Conservation (phyloP, 1,284 basidiomycete species). For the Sporisorium graminicola region DNA sequence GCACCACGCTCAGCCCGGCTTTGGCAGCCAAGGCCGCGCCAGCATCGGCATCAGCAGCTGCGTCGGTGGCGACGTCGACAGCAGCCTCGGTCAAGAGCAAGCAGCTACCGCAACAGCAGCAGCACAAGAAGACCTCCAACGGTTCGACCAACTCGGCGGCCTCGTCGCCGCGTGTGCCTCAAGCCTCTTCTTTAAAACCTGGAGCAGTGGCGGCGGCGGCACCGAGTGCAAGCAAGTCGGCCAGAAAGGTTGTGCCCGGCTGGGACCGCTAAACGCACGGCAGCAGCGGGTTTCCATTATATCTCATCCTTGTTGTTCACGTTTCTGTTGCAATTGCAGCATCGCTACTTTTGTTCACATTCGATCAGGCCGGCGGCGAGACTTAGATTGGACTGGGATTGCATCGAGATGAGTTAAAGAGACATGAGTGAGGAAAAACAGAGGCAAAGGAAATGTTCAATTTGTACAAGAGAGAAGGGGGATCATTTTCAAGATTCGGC, state of each 20-base stretch:
- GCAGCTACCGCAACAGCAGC: slow-evolving; percentile 8
- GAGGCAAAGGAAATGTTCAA: slow-evolving; percentile 8
- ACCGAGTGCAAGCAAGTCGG: slow-evolving; percentile 6
- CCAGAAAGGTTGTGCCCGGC: slow-evolving; percentile 33
- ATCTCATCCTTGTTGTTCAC: background rate
- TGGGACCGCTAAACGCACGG: slow-evolving; percentile 24
- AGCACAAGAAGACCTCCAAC: slow-evolving; percentile 23
- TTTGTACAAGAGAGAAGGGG: background rate
- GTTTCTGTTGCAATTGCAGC: slow-evolving; percentile 21
- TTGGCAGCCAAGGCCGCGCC: slow-evolving; percentile 9
- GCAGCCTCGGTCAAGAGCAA: slow-evolving; percentile 14
- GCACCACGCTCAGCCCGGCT: slow-evolving; percentile 1
- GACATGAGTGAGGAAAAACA: background rate
- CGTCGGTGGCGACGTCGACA: background rate
- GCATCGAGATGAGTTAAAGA: background rate
- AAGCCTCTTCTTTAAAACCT: slow-evolving; percentile 26
- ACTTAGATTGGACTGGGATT: background rate
- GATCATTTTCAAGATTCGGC: slow-evolving; percentile 34
- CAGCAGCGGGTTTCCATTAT: background rate
- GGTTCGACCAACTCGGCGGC: slow-evolving; percentile 19
- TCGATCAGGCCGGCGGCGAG: background rate
- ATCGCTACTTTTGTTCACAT: slow-evolving; percentile 12
- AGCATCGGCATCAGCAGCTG: background rate
- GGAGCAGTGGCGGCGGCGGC: background rate
- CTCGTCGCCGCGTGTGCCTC: slow-evolving; percentile 25